Evolutionary conservation across 495 filamentous ascomycete species (phyloP).

Genomic region (Aspergillus diversus): DNA sequence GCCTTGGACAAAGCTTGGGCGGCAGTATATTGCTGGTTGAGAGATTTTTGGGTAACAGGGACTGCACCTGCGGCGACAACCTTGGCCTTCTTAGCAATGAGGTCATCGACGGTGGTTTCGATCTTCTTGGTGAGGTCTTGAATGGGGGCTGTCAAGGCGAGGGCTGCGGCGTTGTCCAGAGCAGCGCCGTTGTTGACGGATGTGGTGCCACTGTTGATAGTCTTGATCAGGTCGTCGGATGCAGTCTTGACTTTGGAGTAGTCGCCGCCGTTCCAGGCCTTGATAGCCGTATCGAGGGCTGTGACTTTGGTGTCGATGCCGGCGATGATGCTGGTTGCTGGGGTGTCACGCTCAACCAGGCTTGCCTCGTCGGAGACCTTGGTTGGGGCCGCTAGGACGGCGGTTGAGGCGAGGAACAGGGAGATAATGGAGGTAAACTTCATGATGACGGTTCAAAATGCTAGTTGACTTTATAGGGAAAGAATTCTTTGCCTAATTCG

Average conservation of each 20-base stretch:
- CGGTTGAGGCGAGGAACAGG: constrained; percentile 29
- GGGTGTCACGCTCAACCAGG: no score
- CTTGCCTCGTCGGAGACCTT: no score
- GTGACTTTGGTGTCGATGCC: constrained; percentile 36
- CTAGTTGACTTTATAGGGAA: no score
- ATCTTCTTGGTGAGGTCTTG: constrained; percentile 37
- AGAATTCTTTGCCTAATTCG: no score
- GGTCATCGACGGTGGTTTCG: constrained; percentile 31
- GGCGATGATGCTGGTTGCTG: constrained; percentile 26
- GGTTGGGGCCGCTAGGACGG: constrained; percentile 30
- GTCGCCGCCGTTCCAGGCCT: constrained; percentile 39
- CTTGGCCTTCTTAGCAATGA: constrained; percentile 37
- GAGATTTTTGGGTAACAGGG: constrained; percentile 24
- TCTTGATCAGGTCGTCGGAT: constrained; percentile 36
- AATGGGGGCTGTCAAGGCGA: constrained; percentile 36
- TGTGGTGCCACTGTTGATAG: constrained; percentile 36
- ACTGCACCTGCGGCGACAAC: constrained; percentile 40
- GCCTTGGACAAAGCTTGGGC: constrained; percentile 36
- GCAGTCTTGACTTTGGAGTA: constrained; percentile 32
- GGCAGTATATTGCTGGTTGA: constrained; percentile 35
- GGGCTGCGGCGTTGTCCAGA: constrained; percentile 35
- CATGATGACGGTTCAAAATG: constrained; percentile 34
- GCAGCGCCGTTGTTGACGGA: constrained; percentile 26
- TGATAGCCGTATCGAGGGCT: constrained; percentile 40
- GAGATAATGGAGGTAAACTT: constrained; percentile 43